These are phyloP conservation scores for Aspergillus indologenus DNA, from an alignment of 495 filamentous ascomycete genomes.

Conservation along the genomic window DNA sequence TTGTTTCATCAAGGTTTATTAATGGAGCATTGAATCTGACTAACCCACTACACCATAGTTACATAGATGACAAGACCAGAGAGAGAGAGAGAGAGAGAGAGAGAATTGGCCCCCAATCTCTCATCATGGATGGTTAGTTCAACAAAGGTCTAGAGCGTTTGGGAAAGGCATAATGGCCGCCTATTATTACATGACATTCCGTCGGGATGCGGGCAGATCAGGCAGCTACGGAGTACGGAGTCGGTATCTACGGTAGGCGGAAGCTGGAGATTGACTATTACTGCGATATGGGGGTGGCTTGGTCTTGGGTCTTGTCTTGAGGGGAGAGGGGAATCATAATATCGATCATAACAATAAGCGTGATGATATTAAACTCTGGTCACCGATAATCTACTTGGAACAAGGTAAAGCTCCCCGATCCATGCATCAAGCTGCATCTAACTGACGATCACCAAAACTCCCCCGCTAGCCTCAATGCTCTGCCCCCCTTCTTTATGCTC, in stretches of 20 bases:
- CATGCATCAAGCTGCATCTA: constrained; percentile 4
- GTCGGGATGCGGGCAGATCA: not conserved
- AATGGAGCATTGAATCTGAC: no score
- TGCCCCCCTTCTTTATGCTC: not conserved
- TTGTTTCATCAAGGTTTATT: no score
- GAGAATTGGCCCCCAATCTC: not conserved
- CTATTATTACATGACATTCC: not conserved
- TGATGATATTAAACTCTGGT: not conserved
- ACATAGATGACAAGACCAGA: no score
- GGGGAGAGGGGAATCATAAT: not conserved
- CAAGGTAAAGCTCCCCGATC: not conserved
- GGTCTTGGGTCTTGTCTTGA: no score
- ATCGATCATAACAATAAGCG: not conserved
- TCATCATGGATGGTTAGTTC: not conserved
- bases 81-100: no score
- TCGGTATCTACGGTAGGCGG: no score
- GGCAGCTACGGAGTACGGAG: not conserved
- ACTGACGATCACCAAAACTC: not conserved
- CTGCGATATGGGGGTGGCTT: no score
- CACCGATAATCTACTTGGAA: constrained; percentile 2
- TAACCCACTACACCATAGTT: no score
- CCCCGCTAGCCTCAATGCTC: not conserved
- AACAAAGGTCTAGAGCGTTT: not conserved
- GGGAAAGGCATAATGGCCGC: not conserved
- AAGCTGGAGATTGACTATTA: no score